Conservation (phyloP, 495 filamentous ascomycete species). For the Delitschia confertaspora region DNA sequence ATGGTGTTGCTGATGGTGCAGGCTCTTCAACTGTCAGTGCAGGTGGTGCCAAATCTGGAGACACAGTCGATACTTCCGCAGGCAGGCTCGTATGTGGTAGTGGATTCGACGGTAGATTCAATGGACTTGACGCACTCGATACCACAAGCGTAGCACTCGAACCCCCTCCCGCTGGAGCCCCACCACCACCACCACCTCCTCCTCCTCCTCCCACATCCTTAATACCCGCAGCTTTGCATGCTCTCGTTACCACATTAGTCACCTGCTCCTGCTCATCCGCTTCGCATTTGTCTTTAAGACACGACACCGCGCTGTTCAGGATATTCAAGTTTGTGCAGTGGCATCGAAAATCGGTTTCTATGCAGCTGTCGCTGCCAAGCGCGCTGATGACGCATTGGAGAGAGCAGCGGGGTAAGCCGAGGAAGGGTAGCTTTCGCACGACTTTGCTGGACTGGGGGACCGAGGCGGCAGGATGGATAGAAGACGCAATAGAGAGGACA, state of each 20-base stretch:
- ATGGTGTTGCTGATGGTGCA: not conserved
- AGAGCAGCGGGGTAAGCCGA: slow-evolving; percentile 10
- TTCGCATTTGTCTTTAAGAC: slow-evolving; percentile 5
- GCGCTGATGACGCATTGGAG: slow-evolving; percentile 11
- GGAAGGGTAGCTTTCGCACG: too few relatives aligned
- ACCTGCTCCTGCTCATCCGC: not conserved
- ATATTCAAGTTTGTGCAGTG: slow-evolving; percentile 8
- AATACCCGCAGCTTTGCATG: not conserved
- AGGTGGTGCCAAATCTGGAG: too few relatives aligned
- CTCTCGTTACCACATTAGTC: not conserved
- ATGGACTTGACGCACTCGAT: not conserved
- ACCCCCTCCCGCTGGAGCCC: not conserved
- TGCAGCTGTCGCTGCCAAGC: slow-evolving; percentile 10
- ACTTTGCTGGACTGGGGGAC: too few relatives aligned
- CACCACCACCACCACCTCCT: not conserved
- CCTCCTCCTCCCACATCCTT: slow-evolving; percentile 5
- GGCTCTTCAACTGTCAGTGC: too few relatives aligned
- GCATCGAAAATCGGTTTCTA: slow-evolving; percentile 13
- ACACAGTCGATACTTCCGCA: not conserved
- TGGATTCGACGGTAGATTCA: not conserved
- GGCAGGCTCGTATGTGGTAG: not conserved
- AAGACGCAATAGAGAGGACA: too few relatives aligned
- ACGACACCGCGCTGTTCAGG: not conserved
- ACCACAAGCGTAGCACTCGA: not conserved
- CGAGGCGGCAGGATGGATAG: too few relatives aligned